A percentile compares a stretch with the other conserved stretches of the same genome.
Conservation (phyloP, 768 basidiomycete species). For the Collybiopsis confluens region DNA sequence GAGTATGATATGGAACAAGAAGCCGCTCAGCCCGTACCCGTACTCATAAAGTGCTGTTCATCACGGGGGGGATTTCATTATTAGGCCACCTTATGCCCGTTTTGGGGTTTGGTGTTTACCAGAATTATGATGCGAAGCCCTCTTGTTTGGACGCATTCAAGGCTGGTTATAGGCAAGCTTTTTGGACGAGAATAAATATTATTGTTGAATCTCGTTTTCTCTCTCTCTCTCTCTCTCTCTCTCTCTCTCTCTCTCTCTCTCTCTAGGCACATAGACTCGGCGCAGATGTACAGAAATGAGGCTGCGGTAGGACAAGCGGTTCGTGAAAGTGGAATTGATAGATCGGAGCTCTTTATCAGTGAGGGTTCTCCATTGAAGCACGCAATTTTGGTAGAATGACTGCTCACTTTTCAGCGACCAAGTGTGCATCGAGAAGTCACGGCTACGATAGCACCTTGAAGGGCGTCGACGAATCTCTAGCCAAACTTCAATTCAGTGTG, state of each 20-base stretch:
- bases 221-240: no score
- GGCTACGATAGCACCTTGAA: slow-evolving; percentile 59
- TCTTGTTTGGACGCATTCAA: slow-evolving; percentile 60
- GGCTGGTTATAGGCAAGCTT: slow-evolving; percentile 59
- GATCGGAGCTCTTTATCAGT: slow-evolving; percentile 74
- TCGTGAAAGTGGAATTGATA: slow-evolving; percentile 47
- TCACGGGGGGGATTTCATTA: no score
- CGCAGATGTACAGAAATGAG: slow-evolving; percentile 67
- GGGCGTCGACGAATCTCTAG: slow-evolving; percentile 59
- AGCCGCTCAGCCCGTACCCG: neutral
- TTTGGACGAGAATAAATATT: no score
- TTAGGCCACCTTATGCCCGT: slow-evolving; percentile 56
- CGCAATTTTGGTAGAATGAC: neutral
- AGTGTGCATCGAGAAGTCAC: slow-evolving; percentile 51
- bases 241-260: no score
- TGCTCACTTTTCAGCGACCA: slow-evolving; percentile 47
- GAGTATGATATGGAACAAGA: neutral
- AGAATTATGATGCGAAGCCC: slow-evolving; percentile 52
- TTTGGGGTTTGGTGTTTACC: slow-evolving; percentile 70
- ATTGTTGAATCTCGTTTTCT: no score
- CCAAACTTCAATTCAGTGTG: slow-evolving; percentile 53
- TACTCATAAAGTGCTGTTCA: no score
- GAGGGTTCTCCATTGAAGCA: slow-evolving; percentile 18
- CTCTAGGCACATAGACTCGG: slow-evolving; percentile 73
- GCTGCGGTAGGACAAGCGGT: slow-evolving; percentile 56